Conservation (phyloP, 2,329 filamentous ascomycete genomes). For the Arthroderma uncinatum region DNA sequence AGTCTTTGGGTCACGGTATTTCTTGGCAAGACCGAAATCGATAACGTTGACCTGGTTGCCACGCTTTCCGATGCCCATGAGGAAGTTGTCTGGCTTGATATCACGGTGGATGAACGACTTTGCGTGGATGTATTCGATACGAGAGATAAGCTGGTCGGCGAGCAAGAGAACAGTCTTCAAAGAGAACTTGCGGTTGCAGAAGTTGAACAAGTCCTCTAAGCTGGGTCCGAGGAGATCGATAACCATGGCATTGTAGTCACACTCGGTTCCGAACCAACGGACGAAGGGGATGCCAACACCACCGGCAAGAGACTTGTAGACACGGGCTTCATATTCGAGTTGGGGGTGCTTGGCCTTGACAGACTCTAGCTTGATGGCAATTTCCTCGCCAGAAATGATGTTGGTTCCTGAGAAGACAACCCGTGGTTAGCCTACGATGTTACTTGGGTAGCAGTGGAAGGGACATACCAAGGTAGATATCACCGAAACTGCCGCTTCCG, state of each 20-base stretch:
- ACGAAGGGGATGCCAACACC: slow-evolving; percentile 98
- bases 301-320: slow-evolving; percentile 75
- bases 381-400: slow-evolving; percentile 98
- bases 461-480: slow-evolving; percentile 74
- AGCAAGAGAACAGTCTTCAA: slow-evolving; percentile 95
- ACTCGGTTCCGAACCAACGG: slow-evolving; percentile 98
- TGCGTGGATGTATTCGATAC: slow-evolving; percentile 99
- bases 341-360: slow-evolving; percentile 99
- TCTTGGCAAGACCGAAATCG: slow-evolving; percentile 98
- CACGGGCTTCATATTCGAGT: slow-evolving; percentile 95
- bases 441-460: slow-evolving; percentile 15
- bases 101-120: slow-evolving; percentile 99
- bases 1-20: slow-evolving; percentile 98
- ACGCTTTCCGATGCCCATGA: slow-evolving; percentile 98
- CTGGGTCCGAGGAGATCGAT: slow-evolving; percentile 91
- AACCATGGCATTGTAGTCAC: slow-evolving; percentile 99
- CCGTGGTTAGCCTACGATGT: not conserved
- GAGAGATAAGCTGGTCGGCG: slow-evolving; percentile 95
- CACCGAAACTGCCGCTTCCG: slow-evolving; percentile 91
- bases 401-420: slow-evolving; percentile 59
- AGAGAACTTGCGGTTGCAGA: slow-evolving; percentile 99
- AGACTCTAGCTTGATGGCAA: slow-evolving; percentile 98
- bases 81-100: slow-evolving; percentile 99
- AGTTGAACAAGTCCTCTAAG: slow-evolving; percentile 98
- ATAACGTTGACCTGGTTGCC: slow-evolving; percentile 99